Conservation (phyloP, 306 rosid species). For the Canavalia ensiformis region DNA sequence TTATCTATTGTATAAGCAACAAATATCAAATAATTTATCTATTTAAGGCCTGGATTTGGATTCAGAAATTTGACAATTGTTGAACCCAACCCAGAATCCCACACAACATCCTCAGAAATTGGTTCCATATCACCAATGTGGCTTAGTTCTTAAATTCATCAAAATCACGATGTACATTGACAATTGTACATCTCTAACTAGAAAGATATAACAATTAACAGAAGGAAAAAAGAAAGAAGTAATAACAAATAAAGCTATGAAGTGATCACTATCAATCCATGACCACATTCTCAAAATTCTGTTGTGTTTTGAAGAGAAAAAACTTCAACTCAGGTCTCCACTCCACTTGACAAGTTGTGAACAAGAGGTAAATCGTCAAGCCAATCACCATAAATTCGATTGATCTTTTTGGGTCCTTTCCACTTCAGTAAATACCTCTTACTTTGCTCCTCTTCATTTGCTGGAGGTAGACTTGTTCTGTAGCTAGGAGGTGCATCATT, state of each 20-base stretch:
- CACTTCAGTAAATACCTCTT: slow-evolving; percentile 68
- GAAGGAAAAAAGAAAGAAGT: slow-evolving; percentile 12
- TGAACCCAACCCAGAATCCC: slow-evolving; percentile 27
- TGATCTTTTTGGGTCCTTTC: slow-evolving; percentile 81
- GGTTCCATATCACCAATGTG: not conserved
- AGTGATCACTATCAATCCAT: slow-evolving; percentile 52
- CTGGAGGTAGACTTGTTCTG: slow-evolving; percentile 43
- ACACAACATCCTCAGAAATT: slow-evolving; percentile 18
- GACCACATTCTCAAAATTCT: slow-evolving; percentile 48
- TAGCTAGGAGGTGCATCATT: slow-evolving; percentile 55
- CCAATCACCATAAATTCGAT: slow-evolving; percentile 93
- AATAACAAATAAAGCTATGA: slow-evolving; percentile 49
- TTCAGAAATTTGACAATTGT: slow-evolving; percentile 44
- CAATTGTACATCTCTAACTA: slow-evolving; percentile 27
- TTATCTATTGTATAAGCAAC: slow-evolving; percentile 1
- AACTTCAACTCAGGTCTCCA: slow-evolving; percentile 57
- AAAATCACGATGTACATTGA: slow-evolving; percentile 33
- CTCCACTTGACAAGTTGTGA: slow-evolving; percentile 55
- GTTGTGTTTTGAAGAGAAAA: slow-evolving; percentile 35
- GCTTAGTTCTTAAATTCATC: slow-evolving; percentile 13
- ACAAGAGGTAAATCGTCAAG: slow-evolving; percentile 77
- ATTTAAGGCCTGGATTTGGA: slow-evolving; percentile 28
- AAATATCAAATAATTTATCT: slow-evolving; percentile 25
- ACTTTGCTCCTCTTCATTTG: slow-evolving; percentile 58
- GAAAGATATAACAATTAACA: slow-evolving; percentile 25